Evolutionary conservation across 768 basidiomycete genomes (phyloP).

Genomic region (Pleurotus giganteus): DNA sequence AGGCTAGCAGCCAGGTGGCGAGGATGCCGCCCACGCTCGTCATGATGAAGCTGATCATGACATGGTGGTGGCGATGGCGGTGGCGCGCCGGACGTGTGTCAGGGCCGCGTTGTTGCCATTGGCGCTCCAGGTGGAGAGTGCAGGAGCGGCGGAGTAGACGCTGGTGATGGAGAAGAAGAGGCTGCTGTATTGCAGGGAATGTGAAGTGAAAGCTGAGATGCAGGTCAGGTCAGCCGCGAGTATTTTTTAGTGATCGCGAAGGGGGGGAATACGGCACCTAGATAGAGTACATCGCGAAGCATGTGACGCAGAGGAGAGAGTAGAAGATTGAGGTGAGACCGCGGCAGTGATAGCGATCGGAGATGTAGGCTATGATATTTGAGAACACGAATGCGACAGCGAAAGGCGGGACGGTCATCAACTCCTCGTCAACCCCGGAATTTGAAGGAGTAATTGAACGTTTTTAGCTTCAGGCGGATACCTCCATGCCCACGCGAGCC

Average conservation of each 20-base stretch:
- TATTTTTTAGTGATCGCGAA: no score
- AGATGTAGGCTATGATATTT: slow-evolving; percentile 29
- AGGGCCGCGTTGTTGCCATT: slow-evolving; percentile 64
- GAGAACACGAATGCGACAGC: slow-evolving; percentile 39
- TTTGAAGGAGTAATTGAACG: no score
- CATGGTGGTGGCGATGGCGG: slow-evolving; percentile 58
- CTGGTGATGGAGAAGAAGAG: slow-evolving; percentile 56
- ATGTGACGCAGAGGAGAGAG: slow-evolving; percentile 40
- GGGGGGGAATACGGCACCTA: slow-evolving; percentile 30
- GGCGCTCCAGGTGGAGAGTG: slow-evolving; percentile 56
- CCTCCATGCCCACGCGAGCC: no score
- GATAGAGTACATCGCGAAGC: slow-evolving; percentile 56
- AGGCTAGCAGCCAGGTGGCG: slow-evolving; percentile 23
- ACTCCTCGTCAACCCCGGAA: no score
- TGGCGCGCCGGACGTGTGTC: slow-evolving; percentile 57
- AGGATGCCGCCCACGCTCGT: slow-evolving; percentile 61
- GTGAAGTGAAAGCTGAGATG: slow-evolving; percentile 30
- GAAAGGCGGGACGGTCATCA: slow-evolving; percentile 63
- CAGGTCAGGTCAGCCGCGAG: slow-evolving; percentile 1
- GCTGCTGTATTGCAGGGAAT: slow-evolving; percentile 47
- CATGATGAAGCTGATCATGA: slow-evolving; percentile 55
- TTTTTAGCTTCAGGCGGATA: no score
- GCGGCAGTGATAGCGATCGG: slow-evolving; percentile 51
- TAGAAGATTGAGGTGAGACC: slow-evolving; percentile 44
- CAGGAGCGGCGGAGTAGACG: slow-evolving; percentile 48